These are phyloP conservation scores for Volvox carteri DNA, from an alignment of 163 green algal species.

Conservation along the genomic window DNA sequence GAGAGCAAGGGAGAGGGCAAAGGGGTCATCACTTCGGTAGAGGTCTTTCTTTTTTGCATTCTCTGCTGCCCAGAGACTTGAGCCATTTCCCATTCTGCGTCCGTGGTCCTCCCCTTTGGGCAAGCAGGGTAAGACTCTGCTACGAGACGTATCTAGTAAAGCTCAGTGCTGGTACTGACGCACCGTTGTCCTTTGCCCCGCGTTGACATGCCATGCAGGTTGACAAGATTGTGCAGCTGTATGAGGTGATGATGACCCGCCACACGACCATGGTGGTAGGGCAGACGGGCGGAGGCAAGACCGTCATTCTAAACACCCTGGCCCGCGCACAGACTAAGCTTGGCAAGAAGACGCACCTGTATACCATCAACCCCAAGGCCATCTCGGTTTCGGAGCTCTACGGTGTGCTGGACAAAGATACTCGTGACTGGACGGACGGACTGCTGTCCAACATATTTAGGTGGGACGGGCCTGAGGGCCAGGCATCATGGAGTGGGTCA, in stretches of 20 bases:
- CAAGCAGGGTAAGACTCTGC: too few relatives aligned
- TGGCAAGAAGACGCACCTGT: slow-evolving; percentile 85
- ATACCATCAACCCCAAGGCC: slow-evolving; percentile 92
- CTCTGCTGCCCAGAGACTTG: too few relatives aligned
- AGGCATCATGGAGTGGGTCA: too few relatives aligned
- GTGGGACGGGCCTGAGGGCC: too few relatives aligned
- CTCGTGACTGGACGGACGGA: slow-evolving; percentile 92
- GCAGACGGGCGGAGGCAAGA: slow-evolving; percentile 90
- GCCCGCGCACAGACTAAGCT: slow-evolving; percentile 85
- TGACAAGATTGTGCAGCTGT: slow-evolving; percentile 93
- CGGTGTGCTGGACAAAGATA: slow-evolving; percentile 91
- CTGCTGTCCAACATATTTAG: slow-evolving; percentile 92
- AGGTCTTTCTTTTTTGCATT: too few relatives aligned
- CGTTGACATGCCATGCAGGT: slow-evolving; percentile 73
- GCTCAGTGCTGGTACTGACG: too few relatives aligned
- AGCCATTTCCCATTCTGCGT: too few relatives aligned
- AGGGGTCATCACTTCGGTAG: too few relatives aligned
- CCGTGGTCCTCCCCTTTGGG: too few relatives aligned
- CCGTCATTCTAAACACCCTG: slow-evolving; percentile 88
- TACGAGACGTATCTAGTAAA: too few relatives aligned
- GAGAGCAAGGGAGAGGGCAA: background rate
- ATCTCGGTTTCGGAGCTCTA: slow-evolving; percentile 88
- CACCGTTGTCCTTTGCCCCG: too few relatives aligned
- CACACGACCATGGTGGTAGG: slow-evolving; percentile 95
- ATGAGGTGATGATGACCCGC: slow-evolving; percentile 90